phyloP scores from a whole-genome alignment of 805 yeast species.

The Saccharomyces paradoxus region DNA sequence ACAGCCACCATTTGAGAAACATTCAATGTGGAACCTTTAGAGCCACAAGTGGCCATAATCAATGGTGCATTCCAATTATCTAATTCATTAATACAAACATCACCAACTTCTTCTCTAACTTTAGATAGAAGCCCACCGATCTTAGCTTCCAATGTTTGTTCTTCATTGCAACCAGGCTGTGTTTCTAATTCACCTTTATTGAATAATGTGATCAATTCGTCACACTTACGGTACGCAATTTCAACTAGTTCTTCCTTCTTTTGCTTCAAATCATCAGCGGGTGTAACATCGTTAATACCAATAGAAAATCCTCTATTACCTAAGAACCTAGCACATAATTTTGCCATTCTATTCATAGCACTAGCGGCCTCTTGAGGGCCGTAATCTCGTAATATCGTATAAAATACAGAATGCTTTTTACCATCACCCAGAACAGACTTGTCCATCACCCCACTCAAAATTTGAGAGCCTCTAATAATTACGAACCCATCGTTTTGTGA shows the following conservation, averaged over 20 bases:
- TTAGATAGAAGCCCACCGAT: slow-evolving; percentile 93
- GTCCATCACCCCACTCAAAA: slow-evolving; percentile 93
- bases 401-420: slow-evolving; percentile 92
- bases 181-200: slow-evolving; percentile 87
- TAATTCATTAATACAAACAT: slow-evolving; percentile 87
- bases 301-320: slow-evolving; percentile 96
- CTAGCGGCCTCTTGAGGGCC: slow-evolving; percentile 94
- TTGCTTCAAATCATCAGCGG: slow-evolving; percentile 65
- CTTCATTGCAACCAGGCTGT: slow-evolving; percentile 98
- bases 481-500: slow-evolving; percentile 96
- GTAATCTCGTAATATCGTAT: slow-evolving; percentile 87
- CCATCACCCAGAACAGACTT: slow-evolving; percentile 96
- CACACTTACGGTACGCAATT: slow-evolving; percentile 83
- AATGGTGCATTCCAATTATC: slow-evolving; percentile 90
- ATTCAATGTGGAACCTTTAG: slow-evolving; percentile 94
- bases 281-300: slow-evolving; percentile 96
- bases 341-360: slow-evolving; percentile 99
- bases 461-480: slow-evolving; percentile 78
- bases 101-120: slow-evolving; percentile 98
- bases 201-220: slow-evolving; percentile 71
- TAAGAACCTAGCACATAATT: slow-evolving; percentile 86
- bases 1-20: slow-evolving; percentile 99
- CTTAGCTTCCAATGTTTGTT: slow-evolving; percentile 94
- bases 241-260: slow-evolving; percentile 87
- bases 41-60: slow-evolving; percentile 98